Evolutionary conservation across 352 stramenopile genomes (phyloP).

Genomic region (Globisporangium polare): DNA sequence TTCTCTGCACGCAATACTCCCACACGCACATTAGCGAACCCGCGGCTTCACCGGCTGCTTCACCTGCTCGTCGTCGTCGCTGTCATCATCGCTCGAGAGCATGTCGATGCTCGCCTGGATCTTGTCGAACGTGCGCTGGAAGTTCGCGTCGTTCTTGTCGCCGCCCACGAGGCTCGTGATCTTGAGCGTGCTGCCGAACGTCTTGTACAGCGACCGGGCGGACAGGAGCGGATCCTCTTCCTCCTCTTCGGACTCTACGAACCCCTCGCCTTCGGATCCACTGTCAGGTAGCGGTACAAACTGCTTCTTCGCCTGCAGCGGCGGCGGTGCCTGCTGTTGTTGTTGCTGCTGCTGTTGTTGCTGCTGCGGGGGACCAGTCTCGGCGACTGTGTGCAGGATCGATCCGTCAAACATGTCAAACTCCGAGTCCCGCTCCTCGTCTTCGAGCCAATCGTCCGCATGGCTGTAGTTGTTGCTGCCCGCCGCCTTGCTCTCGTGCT

Average conservation of each 20-base stretch:
- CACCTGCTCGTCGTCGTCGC: constrained; percentile 16
- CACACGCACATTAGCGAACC: not conserved
- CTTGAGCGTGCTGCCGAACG: constrained; percentile 45
- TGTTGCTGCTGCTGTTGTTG: not conserved
- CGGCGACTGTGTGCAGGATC: constrained; percentile 16
- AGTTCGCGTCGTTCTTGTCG: constrained; percentile 27
- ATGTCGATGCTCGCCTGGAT: constrained; percentile 61
- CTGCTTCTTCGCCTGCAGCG: not conserved
- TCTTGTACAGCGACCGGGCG: constrained; percentile 34
- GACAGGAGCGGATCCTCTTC: constrained; percentile 34
- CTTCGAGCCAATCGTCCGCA: not conserved
- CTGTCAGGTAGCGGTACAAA: not conserved
- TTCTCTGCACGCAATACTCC: too few species aligned
- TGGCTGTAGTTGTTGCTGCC: not conserved
- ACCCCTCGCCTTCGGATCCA: not conserved
- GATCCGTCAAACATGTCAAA: constrained; percentile 22
- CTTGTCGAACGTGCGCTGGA: constrained; percentile 54
- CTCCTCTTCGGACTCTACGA: constrained; percentile 16
- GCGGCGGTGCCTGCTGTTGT: not conserved
- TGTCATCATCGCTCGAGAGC: constrained; percentile 48
- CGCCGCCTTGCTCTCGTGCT: constrained; percentile 15
- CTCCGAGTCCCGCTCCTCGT: constrained; percentile 8
- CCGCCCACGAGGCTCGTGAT: constrained; percentile 39
- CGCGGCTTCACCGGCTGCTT: not conserved
- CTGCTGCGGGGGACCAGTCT: not conserved